These are phyloP conservation scores for Zelonia costaricensis DNA, from an alignment of 208 protist genomes.

Conservation along the genomic window DNA sequence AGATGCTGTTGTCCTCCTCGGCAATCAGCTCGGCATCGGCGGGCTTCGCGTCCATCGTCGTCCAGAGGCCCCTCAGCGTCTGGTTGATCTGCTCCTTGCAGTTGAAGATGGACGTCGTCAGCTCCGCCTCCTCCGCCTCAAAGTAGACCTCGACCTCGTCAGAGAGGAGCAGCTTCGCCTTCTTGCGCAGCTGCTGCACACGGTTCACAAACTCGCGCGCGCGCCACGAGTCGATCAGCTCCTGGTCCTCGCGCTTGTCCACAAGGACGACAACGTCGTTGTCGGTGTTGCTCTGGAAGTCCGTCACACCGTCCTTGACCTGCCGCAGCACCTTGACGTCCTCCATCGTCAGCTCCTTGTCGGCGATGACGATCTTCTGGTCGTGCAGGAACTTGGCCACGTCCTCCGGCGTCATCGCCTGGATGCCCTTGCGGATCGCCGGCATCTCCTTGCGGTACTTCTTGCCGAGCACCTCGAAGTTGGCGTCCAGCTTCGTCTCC, in stretches of 20 bases:
- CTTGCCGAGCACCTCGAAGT: conserved; percentile 89
- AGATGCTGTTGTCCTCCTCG: conserved; percentile 89
- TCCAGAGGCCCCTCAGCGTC: conserved; percentile 72
- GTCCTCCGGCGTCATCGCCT: conserved; percentile 60
- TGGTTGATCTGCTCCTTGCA: conserved; percentile 72
- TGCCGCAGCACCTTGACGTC: conserved; percentile 90
- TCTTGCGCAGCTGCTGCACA: conserved; percentile 98
- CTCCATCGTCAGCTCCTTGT: conserved; percentile 70
- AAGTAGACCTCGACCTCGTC: conserved; percentile 84
- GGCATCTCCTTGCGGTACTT: conserved; percentile 83
- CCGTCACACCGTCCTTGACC: conserved; percentile 79
- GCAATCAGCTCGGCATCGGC: conserved; percentile 56
- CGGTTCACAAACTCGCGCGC: conserved; percentile 95
- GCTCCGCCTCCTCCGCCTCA: conserved; percentile 68
- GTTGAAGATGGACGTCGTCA: conserved; percentile 70
- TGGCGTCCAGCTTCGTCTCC: conserved; percentile 86
- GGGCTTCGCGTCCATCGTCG: conserved; percentile 65
- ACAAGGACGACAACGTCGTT: conserved; percentile 91
- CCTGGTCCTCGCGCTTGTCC: conserved; percentile 82
- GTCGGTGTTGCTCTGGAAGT: conserved; percentile 90
- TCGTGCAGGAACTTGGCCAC: conserved; percentile 57
- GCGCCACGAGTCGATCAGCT: conserved; percentile 86
- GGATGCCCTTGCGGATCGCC: conserved; percentile 80
- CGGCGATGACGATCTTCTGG: conserved; percentile 48
- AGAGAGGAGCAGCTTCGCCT: conserved; percentile 80